phyloP scores from a whole-genome alignment of 768 basidiomycete species.

The Suillus subluteus region DNA sequence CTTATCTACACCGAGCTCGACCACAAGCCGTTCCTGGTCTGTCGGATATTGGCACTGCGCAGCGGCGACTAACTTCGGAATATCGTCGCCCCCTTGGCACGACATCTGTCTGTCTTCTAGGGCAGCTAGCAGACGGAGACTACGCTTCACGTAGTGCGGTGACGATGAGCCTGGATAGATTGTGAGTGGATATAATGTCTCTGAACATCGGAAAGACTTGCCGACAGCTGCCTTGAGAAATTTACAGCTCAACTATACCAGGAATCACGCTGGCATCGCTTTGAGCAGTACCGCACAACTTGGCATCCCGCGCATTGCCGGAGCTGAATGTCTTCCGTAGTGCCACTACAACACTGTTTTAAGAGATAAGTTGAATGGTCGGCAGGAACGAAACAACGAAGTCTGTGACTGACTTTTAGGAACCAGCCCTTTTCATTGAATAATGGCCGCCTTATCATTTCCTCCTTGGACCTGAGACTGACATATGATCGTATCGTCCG shows the following conservation, averaged over 20 bases:
- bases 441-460: not conserved
- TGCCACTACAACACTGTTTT: not conserved
- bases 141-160: conserved; percentile 2
- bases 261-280: conserved; percentile 3
- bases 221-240: conserved; percentile 4
- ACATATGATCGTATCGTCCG: not conserved
- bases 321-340: not conserved
- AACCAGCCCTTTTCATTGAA: not conserved
- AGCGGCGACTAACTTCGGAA: not conserved
- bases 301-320: conserved; percentile 4
- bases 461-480: not conserved
- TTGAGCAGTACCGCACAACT: conserved; percentile 6
- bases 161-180: not conserved
- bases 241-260: conserved; percentile 3
- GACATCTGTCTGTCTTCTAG: not conserved
- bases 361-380: not conserved
- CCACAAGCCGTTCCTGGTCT: not conserved
- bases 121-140: not conserved
- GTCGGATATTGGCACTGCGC: not conserved
- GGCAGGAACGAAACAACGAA: too few relatives aligned
- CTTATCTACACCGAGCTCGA: not conserved
- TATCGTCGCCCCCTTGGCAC: not conserved
- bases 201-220: not conserved
- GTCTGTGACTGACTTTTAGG: not conserved
- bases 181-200: not conserved